Percentiles rank a stretch among this genome's conserved stretches.
These are phyloP conservation scores for Irpex rosettiformis DNA, from an alignment of 1,284 basidiomycete species.

Conservation along the genomic window DNA sequence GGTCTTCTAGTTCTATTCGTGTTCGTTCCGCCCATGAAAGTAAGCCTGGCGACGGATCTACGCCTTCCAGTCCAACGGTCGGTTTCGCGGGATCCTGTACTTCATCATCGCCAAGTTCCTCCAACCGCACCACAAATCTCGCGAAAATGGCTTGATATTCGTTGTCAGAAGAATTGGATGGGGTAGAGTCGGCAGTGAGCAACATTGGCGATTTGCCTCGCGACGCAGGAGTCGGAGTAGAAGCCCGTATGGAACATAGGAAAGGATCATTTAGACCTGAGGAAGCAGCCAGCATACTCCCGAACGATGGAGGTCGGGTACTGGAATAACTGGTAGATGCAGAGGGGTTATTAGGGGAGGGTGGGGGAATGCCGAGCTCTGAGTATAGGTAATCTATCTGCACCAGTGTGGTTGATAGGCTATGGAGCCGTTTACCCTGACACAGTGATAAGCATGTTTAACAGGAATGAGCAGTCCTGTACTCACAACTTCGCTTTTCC, in stretches of 20 bases:
- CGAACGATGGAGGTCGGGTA: constrained; percentile 38
- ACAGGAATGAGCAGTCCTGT: background rate
- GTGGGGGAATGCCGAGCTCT: constrained; percentile 69
- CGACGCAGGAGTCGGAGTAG: constrained; percentile 31
- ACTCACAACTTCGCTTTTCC: constrained; percentile 77
- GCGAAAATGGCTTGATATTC: constrained; percentile 60
- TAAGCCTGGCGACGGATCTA: constrained; percentile 66
- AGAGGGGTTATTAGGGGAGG: constrained; percentile 44
- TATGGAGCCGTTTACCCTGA: constrained; percentile 63
- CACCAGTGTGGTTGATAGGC: constrained; percentile 59
- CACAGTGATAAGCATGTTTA: constrained; percentile 5
- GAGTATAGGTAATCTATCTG: constrained; percentile 79
- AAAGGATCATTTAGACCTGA: constrained; percentile 14
- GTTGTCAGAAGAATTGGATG: constrained; percentile 30
- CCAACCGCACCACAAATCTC: constrained; percentile 56
- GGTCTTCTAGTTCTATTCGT: constrained; percentile 59
- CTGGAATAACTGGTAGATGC: constrained; percentile 32
- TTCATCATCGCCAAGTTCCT: constrained; percentile 54
- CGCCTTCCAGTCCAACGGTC: constrained; percentile 45
- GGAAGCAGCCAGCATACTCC: constrained; percentile 30
- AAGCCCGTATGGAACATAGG: constrained; percentile 18
- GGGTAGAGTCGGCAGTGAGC: constrained; percentile 22
- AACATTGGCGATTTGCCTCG: constrained; percentile 24
- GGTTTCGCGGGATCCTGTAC: constrained; percentile 40
- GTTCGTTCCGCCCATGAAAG: constrained; percentile 59